Base-by-base conservation (phyloP, 1,284 basidiomycete species). In the Pyrrhoderma noxium region DNA sequence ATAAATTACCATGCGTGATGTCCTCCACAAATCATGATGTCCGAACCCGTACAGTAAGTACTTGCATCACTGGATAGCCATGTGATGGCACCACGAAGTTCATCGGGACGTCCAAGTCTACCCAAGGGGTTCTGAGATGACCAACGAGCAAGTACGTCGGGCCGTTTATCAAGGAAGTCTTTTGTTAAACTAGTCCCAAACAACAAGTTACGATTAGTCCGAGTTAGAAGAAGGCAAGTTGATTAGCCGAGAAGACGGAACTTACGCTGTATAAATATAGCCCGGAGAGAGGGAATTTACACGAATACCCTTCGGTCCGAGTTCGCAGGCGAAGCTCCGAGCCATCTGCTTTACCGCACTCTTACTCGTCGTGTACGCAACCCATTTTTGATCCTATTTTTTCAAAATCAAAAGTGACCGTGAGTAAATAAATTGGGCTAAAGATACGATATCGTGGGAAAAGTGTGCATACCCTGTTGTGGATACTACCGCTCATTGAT, bases 281-380 rank as follows among this genome's bases (percentile, higher is more conserved):
- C 86, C 86, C 0, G 85, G 85, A 7, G 82, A 86, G 47, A 88
- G 70, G n/a, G 81, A 71, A 63, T 89, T 88, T 52, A 90, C 84
- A 4, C 87, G 72, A 55, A 93, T 91, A 2, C 74, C 68, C 61
- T 80, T 72, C 19, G 66, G 70, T 3, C 86, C 87, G 49, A 89
- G 77, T 64, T 93, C 90, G 64, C 85, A 86, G 2, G 90, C 89
- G 75, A 92, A 79, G 67, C 85, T 91, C 56, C 87, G 77, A 18
- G 72, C 81, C 81, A 91, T 87, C 67, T 92, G 89, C 41, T 89
- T 65, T 5, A 92, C 84, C 2, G 83, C 89, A 1, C 85, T 80
- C 68, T 92, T 92, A 67, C 83, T 87, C 47, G 80, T 76, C 67
- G 90, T 90, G 70, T 89, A 89, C 16, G 85, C 79, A 42, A 82